These are phyloP conservation scores for Auricularia cornea DNA, from an alignment of 768 basidiomycete species.

Conservation along the genomic window DNA sequence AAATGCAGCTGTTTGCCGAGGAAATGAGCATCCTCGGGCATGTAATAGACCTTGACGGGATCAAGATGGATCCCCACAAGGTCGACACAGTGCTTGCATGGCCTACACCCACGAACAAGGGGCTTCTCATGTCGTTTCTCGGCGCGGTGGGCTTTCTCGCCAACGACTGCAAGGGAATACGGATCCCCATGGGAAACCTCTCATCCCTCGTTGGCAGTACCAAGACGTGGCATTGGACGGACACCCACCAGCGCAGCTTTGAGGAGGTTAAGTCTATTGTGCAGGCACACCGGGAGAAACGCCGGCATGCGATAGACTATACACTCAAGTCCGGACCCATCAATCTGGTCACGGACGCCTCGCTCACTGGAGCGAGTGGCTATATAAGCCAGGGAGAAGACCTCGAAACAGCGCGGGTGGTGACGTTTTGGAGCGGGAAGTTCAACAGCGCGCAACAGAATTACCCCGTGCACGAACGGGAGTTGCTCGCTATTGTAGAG, in stretches of 20 bases:
- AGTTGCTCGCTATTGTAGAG: conserved; percentile 29
- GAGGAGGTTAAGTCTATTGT: conserved; percentile 27
- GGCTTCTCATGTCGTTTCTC: conserved; percentile 27
- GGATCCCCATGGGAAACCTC: conserved; percentile 32
- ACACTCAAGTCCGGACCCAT: conserved; percentile 1
- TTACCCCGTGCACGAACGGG: conserved; percentile 33
- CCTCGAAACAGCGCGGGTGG: not conserved
- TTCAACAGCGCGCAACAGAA: conserved; percentile 12
- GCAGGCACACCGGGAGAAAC: conserved; percentile 14
- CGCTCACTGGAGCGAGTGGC: no score
- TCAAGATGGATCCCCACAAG: conserved; percentile 22
- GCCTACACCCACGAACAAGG: conserved; percentile 20
- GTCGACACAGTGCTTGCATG: conserved; percentile 21
- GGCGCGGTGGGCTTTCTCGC: conserved; percentile 25
- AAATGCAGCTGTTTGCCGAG: conserved; percentile 9
- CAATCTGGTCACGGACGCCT: no score
- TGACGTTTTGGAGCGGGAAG: conserved; percentile 1
- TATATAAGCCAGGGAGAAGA: conserved; percentile 1
- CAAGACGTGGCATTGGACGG: conserved; percentile 21
- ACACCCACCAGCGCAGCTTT: conserved; percentile 28
- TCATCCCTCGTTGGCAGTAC: conserved; percentile 13
- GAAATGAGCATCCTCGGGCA: conserved; percentile 26
- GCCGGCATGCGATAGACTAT: conserved; percentile 11
- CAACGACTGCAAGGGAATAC: conserved; percentile 20
- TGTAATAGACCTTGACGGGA: conserved; percentile 26